Base-by-base conservation (phyloP, 176 grass and related monocot genomes). In the Themeda triandra region DNA sequence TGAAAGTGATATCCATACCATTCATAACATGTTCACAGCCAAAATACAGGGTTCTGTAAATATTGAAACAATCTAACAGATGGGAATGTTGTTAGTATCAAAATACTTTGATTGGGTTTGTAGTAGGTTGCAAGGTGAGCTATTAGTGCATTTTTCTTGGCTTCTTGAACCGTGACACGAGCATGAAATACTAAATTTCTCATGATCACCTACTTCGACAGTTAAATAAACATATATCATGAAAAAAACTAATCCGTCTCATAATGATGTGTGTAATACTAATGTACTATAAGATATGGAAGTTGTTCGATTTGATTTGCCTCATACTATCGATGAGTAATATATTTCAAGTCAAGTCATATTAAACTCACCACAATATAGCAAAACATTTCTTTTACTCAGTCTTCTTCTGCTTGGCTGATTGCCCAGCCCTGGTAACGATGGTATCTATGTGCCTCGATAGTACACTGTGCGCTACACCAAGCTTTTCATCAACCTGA, bases 371-470 rank as follows among this genome's bases (percentile, higher is more conserved):
- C 89, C 79, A 41, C 32, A 86, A 48, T 75, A 71, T 1, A 37
- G 46, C 18, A 21, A 74, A 62, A 71, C 24, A 80, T 51, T 51
- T 67, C 69, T 69, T 82, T 83, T 91, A 99, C 84, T 96, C 87
- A 0, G 88, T 87, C 88, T 99, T 99, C 93, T 99, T 99, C 87
- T 99, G 84, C 86, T 99, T 96, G 59, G 44, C 68, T 63, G 93
- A 78, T 74, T 85, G 65, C 35, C 75, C 86, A 15, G 84, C 81
- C 83, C 73, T 89, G 69, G 73, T 86, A 71, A 91, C 30, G 48
- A 92, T 63, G 36, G 63, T 81, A 35, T 75, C 71, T 8, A 90
- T 84, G 49, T 92, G 88, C 69, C 64, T 84, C 64, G 91, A 90
- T 53, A 91, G 58, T 59, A 94, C 75, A 75, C 85, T 88, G 58